Evolutionary conservation across 2,329 filamentous ascomycete species (phyloP).

Genomic region (Colletotrichum zoysiae): DNA sequence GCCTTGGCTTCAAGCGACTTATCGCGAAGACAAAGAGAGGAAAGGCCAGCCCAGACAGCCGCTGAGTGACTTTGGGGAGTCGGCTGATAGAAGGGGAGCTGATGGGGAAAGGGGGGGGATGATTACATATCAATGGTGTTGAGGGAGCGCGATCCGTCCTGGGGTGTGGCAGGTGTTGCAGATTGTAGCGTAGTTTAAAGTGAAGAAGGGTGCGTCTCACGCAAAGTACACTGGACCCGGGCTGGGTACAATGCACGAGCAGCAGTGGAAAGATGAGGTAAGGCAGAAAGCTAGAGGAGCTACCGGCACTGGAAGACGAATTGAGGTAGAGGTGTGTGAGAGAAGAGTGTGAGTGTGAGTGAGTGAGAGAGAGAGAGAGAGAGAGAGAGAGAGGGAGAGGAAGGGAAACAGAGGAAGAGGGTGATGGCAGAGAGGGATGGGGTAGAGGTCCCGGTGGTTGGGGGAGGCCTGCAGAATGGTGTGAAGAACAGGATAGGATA

Average conservation of each 20-base stretch:
- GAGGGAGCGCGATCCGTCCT: slow-evolving; percentile 18
- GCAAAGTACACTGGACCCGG: slow-evolving; percentile 20
- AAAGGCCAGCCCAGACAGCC: slow-evolving; percentile 4
- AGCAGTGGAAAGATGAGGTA: slow-evolving; percentile 31
- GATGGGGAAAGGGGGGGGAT: slow-evolving; percentile 19
- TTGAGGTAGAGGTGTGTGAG: slow-evolving; percentile 16
- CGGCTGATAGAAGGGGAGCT: slow-evolving; percentile 15
- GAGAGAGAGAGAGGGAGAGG: slow-evolving; percentile 3
- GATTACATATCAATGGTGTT: slow-evolving; percentile 36
- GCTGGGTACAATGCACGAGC: slow-evolving; percentile 21
- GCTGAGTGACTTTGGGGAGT: not conserved
- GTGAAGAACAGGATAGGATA: slow-evolving; percentile 17
- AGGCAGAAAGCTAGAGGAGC: slow-evolving; percentile 23
- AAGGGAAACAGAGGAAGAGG: slow-evolving; percentile 9
- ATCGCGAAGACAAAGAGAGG: not conserved
- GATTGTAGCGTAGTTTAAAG: slow-evolving; percentile 32
- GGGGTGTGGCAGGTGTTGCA: slow-evolving; percentile 26
- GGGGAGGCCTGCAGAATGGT: slow-evolving; percentile 10
- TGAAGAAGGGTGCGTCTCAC: slow-evolving; percentile 22
- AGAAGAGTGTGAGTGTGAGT: slow-evolving; percentile 3
- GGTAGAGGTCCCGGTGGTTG: slow-evolving; percentile 10
- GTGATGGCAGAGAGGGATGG: slow-evolving; percentile 17
- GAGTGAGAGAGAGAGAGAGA: slow-evolving; percentile 16
- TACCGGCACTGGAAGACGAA: slow-evolving; percentile 16
- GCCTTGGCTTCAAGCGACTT: slow-evolving; percentile 3